These are phyloP conservation scores for Neonectria faginata DNA, from an alignment of 2,329 filamentous ascomycete genomes.

Conservation along the genomic window DNA sequence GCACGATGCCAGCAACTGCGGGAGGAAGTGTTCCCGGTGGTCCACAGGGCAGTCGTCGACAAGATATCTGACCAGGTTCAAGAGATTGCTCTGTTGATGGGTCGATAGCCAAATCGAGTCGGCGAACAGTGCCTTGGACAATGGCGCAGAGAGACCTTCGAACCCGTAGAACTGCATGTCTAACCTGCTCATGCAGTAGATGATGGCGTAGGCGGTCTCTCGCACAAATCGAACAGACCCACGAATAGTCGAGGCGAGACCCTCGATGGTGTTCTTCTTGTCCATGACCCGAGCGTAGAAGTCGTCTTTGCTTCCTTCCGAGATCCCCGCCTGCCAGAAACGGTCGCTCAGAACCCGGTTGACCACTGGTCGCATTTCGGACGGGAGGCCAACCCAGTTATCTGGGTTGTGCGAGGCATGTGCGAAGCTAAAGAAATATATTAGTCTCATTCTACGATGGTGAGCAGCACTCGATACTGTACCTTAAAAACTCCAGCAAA, in stretches of 20 bases:
- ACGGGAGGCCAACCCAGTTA: slow-evolving; percentile 83
- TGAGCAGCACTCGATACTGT: slow-evolving; percentile 33
- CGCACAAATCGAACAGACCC: slow-evolving; percentile 90
- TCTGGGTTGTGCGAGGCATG: slow-evolving; percentile 90
- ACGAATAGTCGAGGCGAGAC: slow-evolving; percentile 91
- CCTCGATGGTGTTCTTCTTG: slow-evolving; percentile 90
- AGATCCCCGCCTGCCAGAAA: slow-evolving; percentile 99
- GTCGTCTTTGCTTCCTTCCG: slow-evolving; percentile 93
- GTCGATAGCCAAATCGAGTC: slow-evolving; percentile 86
- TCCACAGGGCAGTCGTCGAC: slow-evolving; percentile 92
- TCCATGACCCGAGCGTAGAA: slow-evolving; percentile 93
- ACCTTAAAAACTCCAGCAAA: slow-evolving; percentile 84
- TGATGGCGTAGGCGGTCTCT: slow-evolving; percentile 92
- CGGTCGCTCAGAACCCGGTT: slow-evolving; percentile 88
- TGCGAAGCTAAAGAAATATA: slow-evolving; percentile 70
- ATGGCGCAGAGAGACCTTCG: slow-evolving; percentile 80
- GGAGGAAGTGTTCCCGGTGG: slow-evolving; percentile 82
- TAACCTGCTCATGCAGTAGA: slow-evolving; percentile 92
- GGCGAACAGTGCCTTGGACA: slow-evolving; percentile 86
- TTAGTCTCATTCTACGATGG: neutral
- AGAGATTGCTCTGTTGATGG: slow-evolving; percentile 92
- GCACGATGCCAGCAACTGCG: slow-evolving; percentile 82
- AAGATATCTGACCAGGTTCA: slow-evolving; percentile 88
- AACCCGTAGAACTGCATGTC: slow-evolving; percentile 94
- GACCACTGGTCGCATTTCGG: slow-evolving; percentile 81